A percentile compares a stretch with the other conserved stretches of the same genome.
phyloP scores from a whole-genome alignment of 2,329 filamentous ascomycete species.

The Teratosphaeria gauchensis region DNA sequence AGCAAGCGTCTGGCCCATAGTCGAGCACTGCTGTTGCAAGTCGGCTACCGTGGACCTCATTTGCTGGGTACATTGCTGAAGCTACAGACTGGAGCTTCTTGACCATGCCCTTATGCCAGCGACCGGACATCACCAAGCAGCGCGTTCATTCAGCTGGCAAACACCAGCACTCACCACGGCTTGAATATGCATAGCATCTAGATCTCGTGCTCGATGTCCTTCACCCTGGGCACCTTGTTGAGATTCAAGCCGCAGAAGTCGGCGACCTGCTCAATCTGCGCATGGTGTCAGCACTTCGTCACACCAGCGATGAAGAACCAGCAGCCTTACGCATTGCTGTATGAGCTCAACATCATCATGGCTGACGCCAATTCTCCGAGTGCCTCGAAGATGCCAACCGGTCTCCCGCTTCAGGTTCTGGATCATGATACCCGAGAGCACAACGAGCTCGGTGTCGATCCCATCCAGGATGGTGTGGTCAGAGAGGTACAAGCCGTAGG shows the following conservation, averaged over 20 bases:
- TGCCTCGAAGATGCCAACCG: constrained; percentile 47
- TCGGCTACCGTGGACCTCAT: background rate
- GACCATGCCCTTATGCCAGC: background rate
- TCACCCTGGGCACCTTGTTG: constrained; percentile 29
- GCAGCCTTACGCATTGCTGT: constrained; percentile 30
- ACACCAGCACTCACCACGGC: background rate
- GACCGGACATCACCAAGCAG: background rate
- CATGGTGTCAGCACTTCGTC: background rate
- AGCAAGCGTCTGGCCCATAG: background rate
- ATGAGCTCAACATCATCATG: constrained; percentile 35
- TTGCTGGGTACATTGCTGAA: background rate
- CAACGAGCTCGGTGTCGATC: constrained; percentile 46
- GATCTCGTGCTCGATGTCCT: constrained; percentile 34
- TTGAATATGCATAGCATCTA: background rate
- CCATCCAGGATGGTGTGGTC: constrained; percentile 47
- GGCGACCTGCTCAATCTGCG: constrained; percentile 30
- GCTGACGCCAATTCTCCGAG: constrained; percentile 39
- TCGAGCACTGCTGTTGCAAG: background rate
- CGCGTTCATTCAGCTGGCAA: background rate
- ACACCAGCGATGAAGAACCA: background rate
- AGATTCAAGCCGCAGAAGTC: constrained; percentile 26
- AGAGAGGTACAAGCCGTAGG: constrained; percentile 49
- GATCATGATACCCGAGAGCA: constrained; percentile 47
- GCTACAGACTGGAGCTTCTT: background rate
- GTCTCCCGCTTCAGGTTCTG: constrained; percentile 46